Base-by-base conservation (phyloP, 2,329 filamentous ascomycete genomes). In the Apiospora sp. region DNA sequence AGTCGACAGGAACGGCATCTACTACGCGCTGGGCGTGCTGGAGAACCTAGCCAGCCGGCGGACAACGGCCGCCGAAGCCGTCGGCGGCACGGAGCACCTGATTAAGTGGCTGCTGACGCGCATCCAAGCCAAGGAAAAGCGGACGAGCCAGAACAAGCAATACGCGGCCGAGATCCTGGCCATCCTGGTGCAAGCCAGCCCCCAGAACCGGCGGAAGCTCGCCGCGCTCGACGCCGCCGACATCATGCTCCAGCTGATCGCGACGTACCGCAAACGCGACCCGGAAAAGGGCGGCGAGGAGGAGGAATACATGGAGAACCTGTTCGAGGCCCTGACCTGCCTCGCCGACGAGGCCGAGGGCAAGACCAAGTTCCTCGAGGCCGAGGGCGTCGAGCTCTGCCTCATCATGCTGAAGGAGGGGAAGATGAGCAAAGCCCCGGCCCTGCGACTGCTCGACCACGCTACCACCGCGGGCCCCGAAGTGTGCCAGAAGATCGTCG, bases 261-360 rank as follows among this genome's bases (percentile, higher is more conserved):
- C 95, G 1, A 86, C 92, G 1, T 99, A 98, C 83, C 91, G 96
- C 72, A 93, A 93, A 84, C 89, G 92, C 68, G 95, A 99, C 79
- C 96, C 96, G 0, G 89, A 91, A 68, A 96, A 93, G 79, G 94
- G 95, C 73, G 91, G 92, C 44, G 92, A 96, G 69, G 96, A 98
- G 81, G 95, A 98, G 80, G 96, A 99, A 83, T 98, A 94, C 80
- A 93, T 97, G 80, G 94, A 97, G 82, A 98, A 99, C 76, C 80
- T 98, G 0, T 99, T 99, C 81, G 95, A 98, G 79, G 90, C 92
- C 1, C 81, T 98, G 24, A 93, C 94, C 0, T 97, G 93, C 76
- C 84, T 97, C 1, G 93, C 92, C 0, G 93, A 97, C 77, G 92
- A 94, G 73, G 81, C 87, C 0, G 83, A 87, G 5, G 95, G 95